phyloP scores from a whole-genome alignment of 208 protist species.

The Trypanosoma grayi region DNA sequence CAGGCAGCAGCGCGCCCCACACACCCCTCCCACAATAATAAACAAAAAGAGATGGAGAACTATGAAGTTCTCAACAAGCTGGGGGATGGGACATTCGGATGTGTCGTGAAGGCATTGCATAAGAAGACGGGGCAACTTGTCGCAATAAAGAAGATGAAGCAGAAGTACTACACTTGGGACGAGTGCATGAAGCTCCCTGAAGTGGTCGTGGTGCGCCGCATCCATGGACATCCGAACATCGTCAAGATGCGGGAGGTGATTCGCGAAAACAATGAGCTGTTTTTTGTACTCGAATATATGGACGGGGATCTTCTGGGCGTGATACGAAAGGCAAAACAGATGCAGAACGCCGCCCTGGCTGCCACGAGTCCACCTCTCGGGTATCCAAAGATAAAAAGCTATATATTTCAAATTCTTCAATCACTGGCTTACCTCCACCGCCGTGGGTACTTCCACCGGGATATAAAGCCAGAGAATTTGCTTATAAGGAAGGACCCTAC shows the following conservation, averaged over 20 bases:
- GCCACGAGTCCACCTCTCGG: conserved; percentile 51
- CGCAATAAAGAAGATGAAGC: conserved; percentile 99
- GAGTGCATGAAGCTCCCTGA: conserved; percentile 96
- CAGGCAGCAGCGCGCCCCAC: too few relatives aligned
- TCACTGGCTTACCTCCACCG: conserved; percentile 96
- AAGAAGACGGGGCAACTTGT: conserved; percentile 93
- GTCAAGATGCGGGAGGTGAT: conserved; percentile 97
- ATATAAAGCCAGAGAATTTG: conserved; percentile 99
- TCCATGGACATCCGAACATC: conserved; percentile 96
- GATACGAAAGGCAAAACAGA: conserved; percentile 93
- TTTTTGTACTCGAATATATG: conserved; percentile 98
- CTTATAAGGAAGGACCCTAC: conserved; percentile 56
- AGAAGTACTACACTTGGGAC: conserved; percentile 96
- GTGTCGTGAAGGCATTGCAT: conserved; percentile 91
- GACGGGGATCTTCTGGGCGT: conserved; percentile 96
- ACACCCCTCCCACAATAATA: conserved; percentile 7
- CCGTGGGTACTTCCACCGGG: conserved; percentile 95
- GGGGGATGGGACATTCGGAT: conserved; percentile 96
- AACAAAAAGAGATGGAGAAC: conserved; percentile 79
- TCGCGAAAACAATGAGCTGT: conserved; percentile 95
- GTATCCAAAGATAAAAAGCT: conserved; percentile 86
- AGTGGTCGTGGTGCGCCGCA: conserved; percentile 91
- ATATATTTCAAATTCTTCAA: conserved; percentile 93
- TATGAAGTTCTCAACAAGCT: conserved; percentile 93
- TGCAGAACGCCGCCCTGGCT: conserved; percentile 23